Percentiles rank a stretch among this genome's conserved stretches.
These are phyloP conservation scores for Neopestalotiopsis clavispora DNA, from an alignment of 2,329 filamentous ascomycete species.

Conservation along the genomic window DNA sequence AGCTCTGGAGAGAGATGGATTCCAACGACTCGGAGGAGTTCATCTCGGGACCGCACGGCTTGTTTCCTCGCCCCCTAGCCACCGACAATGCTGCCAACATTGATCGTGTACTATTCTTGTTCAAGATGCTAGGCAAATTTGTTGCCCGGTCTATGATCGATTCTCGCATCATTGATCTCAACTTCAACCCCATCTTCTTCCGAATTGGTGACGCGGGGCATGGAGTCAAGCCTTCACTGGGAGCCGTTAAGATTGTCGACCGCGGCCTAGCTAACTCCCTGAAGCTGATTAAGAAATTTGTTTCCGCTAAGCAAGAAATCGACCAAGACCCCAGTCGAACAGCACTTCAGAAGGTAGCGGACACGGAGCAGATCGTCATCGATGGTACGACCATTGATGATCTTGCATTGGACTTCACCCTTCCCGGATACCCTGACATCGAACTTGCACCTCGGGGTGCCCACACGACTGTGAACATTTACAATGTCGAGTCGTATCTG, in stretches of 20 bases:
- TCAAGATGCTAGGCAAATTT: constrained; percentile 95
- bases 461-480: constrained; percentile 78
- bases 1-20: constrained; percentile 94
- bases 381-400: constrained; percentile 84
- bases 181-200: constrained; percentile 98
- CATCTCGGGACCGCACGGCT: constrained; percentile 80
- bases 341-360: constrained; percentile 71
- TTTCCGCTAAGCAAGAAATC: constrained; percentile 79
- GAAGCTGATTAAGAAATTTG: constrained; percentile 86
- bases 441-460: constrained; percentile 79
- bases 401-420: constrained; percentile 88
- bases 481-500: constrained; percentile 89
- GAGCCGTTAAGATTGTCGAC: constrained; percentile 88
- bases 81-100: constrained; percentile 81
- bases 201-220: constrained; percentile 77
- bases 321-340: constrained; percentile 72
- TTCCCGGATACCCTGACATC: constrained; percentile 88
- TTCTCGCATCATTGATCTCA: constrained; percentile 95
- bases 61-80: constrained; percentile 92
- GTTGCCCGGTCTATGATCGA: constrained; percentile 98
- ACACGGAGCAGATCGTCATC: constrained; percentile 72
- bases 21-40: constrained; percentile 75
- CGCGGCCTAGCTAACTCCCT: constrained; percentile 84
- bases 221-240: constrained; percentile 79
- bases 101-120: constrained; percentile 86